Conservation (phyloP, 371 early-diverging fungal genomes). For the Actinomortierella wolfii region DNA sequence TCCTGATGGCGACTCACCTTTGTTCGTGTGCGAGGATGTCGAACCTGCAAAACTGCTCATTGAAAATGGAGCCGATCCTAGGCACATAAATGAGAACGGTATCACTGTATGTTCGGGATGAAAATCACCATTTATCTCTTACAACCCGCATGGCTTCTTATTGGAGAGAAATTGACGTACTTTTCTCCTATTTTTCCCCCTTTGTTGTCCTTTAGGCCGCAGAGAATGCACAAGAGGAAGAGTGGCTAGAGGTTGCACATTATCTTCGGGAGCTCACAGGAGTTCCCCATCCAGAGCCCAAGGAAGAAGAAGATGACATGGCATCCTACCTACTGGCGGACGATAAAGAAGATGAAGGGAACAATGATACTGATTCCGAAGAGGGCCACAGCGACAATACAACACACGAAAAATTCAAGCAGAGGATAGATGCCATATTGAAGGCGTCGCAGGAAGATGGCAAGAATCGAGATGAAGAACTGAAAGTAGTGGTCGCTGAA, state of each 20-base stretch:
- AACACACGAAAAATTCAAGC: slow-evolving; percentile 11
- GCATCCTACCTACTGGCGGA: slow-evolving; percentile 18
- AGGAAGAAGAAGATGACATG: slow-evolving; percentile 26
- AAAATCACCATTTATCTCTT: not conserved
- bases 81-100: slow-evolving; percentile 32
- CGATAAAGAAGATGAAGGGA: slow-evolving; percentile 4
- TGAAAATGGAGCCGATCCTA: slow-evolving; percentile 74
- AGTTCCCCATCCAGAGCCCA: slow-evolving; percentile 36
- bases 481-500: slow-evolving; percentile 25
- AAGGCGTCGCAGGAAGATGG: slow-evolving; percentile 33
- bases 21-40: slow-evolving; percentile 80
- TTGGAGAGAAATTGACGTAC: too few relatives aligned
- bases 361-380: slow-evolving; percentile 7
- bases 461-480: slow-evolving; percentile 33
- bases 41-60: slow-evolving; percentile 75
- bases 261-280: slow-evolving; percentile 38
- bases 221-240: slow-evolving; percentile 38
- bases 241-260: slow-evolving; percentile 35
- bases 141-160: too few relatives aligned
- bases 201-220: too few relatives aligned
- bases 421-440: slow-evolving; percentile 40
- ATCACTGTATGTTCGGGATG: slow-evolving; percentile 15
- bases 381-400: slow-evolving; percentile 1
- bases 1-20: slow-evolving; percentile 84
- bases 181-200: too few relatives aligned